A percentile compares a stretch with the other conserved stretches of the same genome.
These are phyloP conservation scores for Uncinocarpus reesii DNA, from an alignment of 2,329 filamentous ascomycete genomes.

Conservation along the genomic window DNA sequence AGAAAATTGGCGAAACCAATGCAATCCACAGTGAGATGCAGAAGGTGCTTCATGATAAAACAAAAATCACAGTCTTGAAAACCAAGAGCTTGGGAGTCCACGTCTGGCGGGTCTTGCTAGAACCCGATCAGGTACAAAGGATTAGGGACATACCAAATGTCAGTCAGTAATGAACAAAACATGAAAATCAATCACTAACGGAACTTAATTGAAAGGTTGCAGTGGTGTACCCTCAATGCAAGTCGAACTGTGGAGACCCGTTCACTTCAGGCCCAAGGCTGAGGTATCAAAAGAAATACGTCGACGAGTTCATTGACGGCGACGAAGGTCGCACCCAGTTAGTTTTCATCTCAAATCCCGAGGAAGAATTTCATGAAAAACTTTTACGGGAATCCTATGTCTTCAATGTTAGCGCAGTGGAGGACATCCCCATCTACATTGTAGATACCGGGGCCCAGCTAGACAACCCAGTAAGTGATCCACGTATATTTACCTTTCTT, in stretches of 20 bases:
- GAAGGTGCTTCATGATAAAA: constrained; percentile 8
- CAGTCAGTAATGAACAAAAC: neutral
- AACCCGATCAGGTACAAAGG: constrained; percentile 7
- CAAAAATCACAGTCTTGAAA: constrained; percentile 8
- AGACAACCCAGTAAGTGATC: constrained; percentile 8
- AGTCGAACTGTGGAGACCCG: constrained; percentile 5
- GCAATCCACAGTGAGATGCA: constrained; percentile 10
- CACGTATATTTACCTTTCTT: neutral
- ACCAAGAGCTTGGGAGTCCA: constrained; percentile 10
- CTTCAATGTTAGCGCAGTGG: constrained; percentile 9
- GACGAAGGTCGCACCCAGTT: constrained; percentile 5
- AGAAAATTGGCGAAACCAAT: neutral
- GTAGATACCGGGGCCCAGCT: constrained; percentile 11
- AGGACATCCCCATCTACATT: constrained; percentile 13
- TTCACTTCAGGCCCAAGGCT: neutral
- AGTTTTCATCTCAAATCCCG: constrained; percentile 3
- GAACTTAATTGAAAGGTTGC: constrained; percentile 8
- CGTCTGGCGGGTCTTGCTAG: constrained; percentile 11
- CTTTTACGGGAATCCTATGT: neutral
- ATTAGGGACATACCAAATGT: constrained; percentile 12
- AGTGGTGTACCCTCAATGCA: constrained; percentile 11
- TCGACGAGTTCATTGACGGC: neutral
- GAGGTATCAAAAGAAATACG: constrained; percentile 9
- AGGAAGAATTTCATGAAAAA: neutral
- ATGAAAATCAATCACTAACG: neutral